Evolutionary conservation across 78 protist genomes (phyloP), one percentile per base, ranked within the genome.

Genomic region (Monosiga brevicollis): DNA sequence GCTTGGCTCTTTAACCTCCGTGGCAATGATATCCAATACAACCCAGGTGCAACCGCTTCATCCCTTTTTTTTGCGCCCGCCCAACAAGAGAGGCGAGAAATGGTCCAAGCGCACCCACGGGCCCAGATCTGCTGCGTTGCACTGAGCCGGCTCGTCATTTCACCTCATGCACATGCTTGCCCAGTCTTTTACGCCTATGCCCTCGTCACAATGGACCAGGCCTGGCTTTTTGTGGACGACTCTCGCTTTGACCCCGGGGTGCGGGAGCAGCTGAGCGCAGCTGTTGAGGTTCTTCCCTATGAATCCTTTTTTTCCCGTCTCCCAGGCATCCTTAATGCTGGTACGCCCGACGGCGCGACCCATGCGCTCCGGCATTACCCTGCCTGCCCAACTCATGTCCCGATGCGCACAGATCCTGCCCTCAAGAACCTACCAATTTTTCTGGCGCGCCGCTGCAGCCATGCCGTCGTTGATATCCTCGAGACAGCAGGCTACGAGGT

Each of bases 1-100:
- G 93, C 94, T 9, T 92, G 94, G 95, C 87, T 88, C 39, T 79
- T 91, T 73, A 94, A 94, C 88, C 70, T 92, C 2, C 87, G 97
- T 35, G 95, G 95, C 22, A 54, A 80, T 24, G 95, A 91, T 79
- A 73, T 90, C 38, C 49, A 76, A 1, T 91, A 76, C 71, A 88
- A 79, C 55, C 95, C 92, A 20, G 93, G 87, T 9, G 37, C 79
- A 3, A 34, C 42, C 79, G 40, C 10, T 39, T 25, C 11, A 3
- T 76, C 39, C 41, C 55, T 9, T 20, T 76, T 9, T 1, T 20
- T 36, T 25, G 41, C 79, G 29, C 9, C 77, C 84, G 84, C 84
- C 76, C 86, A 87, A 72, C 42, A 49, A 49, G 29, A 15, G 6
- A 20, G 62, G 29, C 15, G 62, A 20, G 6, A 6, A 20, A 49